These are phyloP conservation scores for Geotrichum candidum DNA, from an alignment of 1,139 yeast genomes.

Conservation along the genomic window DNA sequence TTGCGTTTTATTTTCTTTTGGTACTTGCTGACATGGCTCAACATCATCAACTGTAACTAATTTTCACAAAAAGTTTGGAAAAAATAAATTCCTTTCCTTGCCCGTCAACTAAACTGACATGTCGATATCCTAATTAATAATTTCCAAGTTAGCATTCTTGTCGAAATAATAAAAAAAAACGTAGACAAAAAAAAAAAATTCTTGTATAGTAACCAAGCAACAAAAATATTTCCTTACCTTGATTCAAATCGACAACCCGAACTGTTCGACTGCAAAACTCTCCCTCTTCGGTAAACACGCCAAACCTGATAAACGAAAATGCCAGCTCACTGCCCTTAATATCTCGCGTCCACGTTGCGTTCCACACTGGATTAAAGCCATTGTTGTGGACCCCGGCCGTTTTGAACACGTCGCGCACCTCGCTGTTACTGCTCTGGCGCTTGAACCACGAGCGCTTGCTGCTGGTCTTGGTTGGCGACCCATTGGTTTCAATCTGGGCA, in stretches of 20 bases:
- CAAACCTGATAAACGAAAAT: slow-evolving; percentile 48
- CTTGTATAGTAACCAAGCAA: not conserved
- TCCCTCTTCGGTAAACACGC: not conserved
- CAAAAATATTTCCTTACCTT: not conserved
- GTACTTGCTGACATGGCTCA: not conserved
- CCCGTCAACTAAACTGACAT: not conserved
- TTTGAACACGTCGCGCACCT: not conserved
- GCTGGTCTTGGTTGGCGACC: not conserved
- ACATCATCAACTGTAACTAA: not conserved
- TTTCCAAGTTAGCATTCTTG: not conserved
- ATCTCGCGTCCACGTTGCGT: slow-evolving; percentile 44
- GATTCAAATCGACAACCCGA: not conserved
- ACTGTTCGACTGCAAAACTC: not conserved
- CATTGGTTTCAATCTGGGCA: not conserved
- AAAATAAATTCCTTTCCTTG: not conserved
- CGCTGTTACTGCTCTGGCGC: not conserved
- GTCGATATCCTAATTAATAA: not conserved
- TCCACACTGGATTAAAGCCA: slow-evolving; percentile 87
- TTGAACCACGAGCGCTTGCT: not conserved
- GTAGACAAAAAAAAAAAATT: not conserved
- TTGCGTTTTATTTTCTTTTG: not conserved
- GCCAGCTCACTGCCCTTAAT: slow-evolving; percentile 39
- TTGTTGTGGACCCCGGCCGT: slow-evolving; percentile 37
- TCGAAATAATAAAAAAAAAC: not conserved
- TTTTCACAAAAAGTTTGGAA: not conserved